Evolutionary conservation across 2,329 filamentous ascomycete species (phyloP).

Genomic region (Neurospora sp.): DNA sequence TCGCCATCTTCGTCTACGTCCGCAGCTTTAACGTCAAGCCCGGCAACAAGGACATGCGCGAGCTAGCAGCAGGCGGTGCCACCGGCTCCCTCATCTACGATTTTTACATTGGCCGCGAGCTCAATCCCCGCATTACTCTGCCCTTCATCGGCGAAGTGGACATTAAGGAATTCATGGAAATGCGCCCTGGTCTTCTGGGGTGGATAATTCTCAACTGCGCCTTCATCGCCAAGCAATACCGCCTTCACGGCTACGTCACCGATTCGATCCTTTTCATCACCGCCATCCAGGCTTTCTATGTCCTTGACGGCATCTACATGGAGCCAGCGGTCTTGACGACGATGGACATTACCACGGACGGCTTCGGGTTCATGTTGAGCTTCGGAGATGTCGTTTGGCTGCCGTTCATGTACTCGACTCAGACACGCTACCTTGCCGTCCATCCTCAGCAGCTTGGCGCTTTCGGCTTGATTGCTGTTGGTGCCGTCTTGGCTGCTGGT

Average conservation of each 20-base stretch:
- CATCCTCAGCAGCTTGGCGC: slow-evolving; percentile 73
- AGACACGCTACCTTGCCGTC: slow-evolving; percentile 73
- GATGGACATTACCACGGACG: slow-evolving; percentile 88
- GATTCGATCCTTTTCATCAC: slow-evolving; percentile 79
- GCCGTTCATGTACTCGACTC: slow-evolving; percentile 78
- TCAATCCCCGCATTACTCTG: slow-evolving; percentile 76
- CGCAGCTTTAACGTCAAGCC: slow-evolving; percentile 72
- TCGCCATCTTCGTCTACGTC: slow-evolving; percentile 73
- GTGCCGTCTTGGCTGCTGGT: slow-evolving; percentile 59
- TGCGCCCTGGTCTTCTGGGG: slow-evolving; percentile 83
- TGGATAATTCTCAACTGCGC: slow-evolving; percentile 81
- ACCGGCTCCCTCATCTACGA: slow-evolving; percentile 84
- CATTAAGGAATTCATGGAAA: slow-evolving; percentile 81
- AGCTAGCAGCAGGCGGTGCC: slow-evolving; percentile 73
- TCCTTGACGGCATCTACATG: slow-evolving; percentile 77
- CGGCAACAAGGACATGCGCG: slow-evolving; percentile 61
- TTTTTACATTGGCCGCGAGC: slow-evolving; percentile 92
- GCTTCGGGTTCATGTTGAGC: slow-evolving; percentile 89
- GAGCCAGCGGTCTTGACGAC: slow-evolving; percentile 84
- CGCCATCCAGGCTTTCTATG: slow-evolving; percentile 68
- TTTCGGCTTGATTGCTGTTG: slow-evolving; percentile 51
- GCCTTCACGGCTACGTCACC: slow-evolving; percentile 69
- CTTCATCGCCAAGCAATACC: slow-evolving; percentile 81
- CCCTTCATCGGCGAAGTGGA: slow-evolving; percentile 79
- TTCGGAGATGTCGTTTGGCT: slow-evolving; percentile 93